Percentiles rank a stretch among this genome's conserved stretches.
These are phyloP conservation scores for Candida tallmaniae DNA, from an alignment of 805 yeast genomes.

Conservation along the genomic window DNA sequence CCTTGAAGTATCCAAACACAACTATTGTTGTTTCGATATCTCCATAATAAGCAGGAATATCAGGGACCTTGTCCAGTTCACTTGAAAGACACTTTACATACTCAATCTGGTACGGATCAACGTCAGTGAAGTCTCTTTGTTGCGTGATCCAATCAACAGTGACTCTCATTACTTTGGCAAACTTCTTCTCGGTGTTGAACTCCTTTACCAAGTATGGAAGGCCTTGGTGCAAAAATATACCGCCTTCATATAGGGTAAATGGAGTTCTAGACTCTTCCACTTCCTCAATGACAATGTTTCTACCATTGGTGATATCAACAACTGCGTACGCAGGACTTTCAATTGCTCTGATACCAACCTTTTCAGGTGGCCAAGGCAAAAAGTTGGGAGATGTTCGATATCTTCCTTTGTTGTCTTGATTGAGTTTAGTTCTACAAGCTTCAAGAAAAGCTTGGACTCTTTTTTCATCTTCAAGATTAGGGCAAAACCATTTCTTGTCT, in stretches of 20 bases:
- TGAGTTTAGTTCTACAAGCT: conserved; percentile 36
- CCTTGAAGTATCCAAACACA: conserved; percentile 91
- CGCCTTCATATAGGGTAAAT: conserved; percentile 89
- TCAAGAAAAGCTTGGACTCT: conserved; percentile 15
- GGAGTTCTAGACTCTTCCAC: conserved; percentile 85
- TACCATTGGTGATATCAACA: conserved; percentile 76
- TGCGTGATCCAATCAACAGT: conserved; percentile 92
- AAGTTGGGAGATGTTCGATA: conserved; percentile 42
- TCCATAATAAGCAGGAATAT: conserved; percentile 71
- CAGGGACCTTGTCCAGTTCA: conserved; percentile 17
- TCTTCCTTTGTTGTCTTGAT: conserved; percentile 24
- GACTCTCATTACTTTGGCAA: conserved; percentile 82
- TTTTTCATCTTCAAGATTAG: conserved; percentile 8
- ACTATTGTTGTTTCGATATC: conserved; percentile 63
- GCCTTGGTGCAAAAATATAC: conserved; percentile 92
- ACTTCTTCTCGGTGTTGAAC: conserved; percentile 71
- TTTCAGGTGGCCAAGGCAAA: conserved; percentile 76
- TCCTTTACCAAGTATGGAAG: conserved; percentile 81
- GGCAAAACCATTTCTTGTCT: conserved; percentile 54
- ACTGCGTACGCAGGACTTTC: conserved; percentile 84
- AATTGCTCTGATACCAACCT: conserved; percentile 75
- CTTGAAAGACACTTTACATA: conserved; percentile 48
- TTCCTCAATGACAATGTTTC: conserved; percentile 79
- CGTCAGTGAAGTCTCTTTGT: conserved; percentile 90
- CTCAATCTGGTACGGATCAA: conserved; percentile 79